phyloP scores from a whole-genome alignment of 2,329 filamentous ascomycete species.

The Escovopsis weberi region DNA sequence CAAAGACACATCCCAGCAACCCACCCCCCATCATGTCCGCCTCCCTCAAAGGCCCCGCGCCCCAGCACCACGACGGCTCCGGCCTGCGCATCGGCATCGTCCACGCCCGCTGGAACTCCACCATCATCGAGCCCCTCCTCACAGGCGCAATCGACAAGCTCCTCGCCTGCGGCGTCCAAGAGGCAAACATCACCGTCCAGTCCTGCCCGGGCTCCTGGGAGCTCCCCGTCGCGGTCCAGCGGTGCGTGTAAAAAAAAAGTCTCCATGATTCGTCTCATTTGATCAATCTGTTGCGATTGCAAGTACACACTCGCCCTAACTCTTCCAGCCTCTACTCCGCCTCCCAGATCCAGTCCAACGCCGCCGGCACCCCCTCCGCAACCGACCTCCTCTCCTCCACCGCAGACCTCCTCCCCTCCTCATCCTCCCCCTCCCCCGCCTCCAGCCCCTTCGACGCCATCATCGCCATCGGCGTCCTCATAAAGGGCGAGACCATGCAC shows the following conservation, averaged over 20 bases:
- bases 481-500: constrained; percentile 98
- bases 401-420: constrained; percentile 50
- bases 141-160: constrained; percentile 68
- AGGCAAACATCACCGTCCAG: constrained; percentile 78
- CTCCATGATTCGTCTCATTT: no score
- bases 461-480: constrained; percentile 87
- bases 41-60: constrained; percentile 41
- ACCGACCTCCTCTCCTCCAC: constrained; percentile 61
- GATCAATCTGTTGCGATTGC: no score
- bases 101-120: constrained; percentile 88
- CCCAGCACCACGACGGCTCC: constrained; percentile 49
- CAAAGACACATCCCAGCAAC: no score
- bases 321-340: constrained; percentile 58
- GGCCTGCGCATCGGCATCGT: constrained; percentile 83
- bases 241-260: constrained; percentile 33
- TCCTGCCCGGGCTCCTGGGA: constrained; percentile 92
- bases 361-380: constrained; percentile 46
- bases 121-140: constrained; percentile 76
- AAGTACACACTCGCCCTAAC: no score
- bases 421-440: constrained; percentile 14
- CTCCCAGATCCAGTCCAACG: constrained; percentile 69
- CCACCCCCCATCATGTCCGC: constrained; percentile 1
- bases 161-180: constrained; percentile 62
- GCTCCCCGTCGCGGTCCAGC: constrained; percentile 77
- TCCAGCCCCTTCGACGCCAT: constrained; percentile 74